Conservation (phyloP, 1,284 basidiomycete genomes). For the Ceratobasidium sp. region DNA sequence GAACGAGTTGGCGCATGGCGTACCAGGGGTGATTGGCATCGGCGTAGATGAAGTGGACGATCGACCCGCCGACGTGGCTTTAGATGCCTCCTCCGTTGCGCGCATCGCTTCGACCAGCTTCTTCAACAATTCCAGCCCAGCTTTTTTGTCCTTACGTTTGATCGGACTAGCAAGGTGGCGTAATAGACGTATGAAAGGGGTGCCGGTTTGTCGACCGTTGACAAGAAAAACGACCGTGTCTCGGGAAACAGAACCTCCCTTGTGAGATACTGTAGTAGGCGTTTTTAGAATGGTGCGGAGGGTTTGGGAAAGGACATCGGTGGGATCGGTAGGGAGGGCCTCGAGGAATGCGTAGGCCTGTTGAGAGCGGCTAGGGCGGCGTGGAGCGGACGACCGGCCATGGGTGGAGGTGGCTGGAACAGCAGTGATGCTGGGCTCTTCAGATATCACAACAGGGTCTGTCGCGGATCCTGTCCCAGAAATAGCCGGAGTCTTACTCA, state of each 20-base stretch:
- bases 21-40: conserved; percentile 23
- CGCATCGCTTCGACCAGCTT: conserved; percentile 37
- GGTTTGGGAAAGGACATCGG: conserved; percentile 28
- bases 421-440: neutral
- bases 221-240: conserved; percentile 27
- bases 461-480: conserved; percentile 18
- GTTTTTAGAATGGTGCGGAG: conserved; percentile 31
- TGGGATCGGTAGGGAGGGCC: conserved; percentile 23
- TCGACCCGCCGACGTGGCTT: neutral
- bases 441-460: conserved; percentile 26
- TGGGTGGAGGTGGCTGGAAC: neutral
- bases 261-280: conserved; percentile 6
- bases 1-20: conserved; percentile 10
- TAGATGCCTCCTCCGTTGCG: conserved; percentile 14
- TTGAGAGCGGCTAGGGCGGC: conserved; percentile 27
- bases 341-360: conserved; percentile 18
- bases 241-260: conserved; percentile 1
- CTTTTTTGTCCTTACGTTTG: neutral
- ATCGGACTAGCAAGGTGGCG: conserved; percentile 22
- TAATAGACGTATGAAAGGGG: conserved; percentile 31
- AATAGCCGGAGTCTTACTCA: neutral
- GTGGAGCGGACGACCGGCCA: neutral
- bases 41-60: conserved; percentile 27
- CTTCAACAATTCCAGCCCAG: conserved; percentile 16
- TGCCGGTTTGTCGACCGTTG: conserved; percentile 36